Evolutionary conservation across 2,329 filamentous ascomycete genomes (phyloP), one percentile per base, ranked within the genome.

Genomic region (Onygena corvina): DNA sequence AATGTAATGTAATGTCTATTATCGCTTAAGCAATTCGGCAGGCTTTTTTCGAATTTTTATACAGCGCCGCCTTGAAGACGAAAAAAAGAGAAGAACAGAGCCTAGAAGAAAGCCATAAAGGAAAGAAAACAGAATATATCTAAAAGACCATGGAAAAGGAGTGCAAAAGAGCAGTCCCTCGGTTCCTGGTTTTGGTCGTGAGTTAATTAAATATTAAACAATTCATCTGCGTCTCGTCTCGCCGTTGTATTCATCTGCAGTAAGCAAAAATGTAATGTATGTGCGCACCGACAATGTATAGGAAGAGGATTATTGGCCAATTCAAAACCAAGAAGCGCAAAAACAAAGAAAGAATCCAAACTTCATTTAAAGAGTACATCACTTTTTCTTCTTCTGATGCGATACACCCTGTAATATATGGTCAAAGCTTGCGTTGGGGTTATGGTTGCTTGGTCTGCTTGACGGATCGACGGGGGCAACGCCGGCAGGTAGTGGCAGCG

Each of bases 341-440:
- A n/a, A 11, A 11, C 27, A 11, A 40, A 25, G 25, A 9, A 40
- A 25, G 25, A 40, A n/a, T 9, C 12, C 36, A 40, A 40, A 11
- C n/a, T 40, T 25, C 2, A 23, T 12, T 23, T 25, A 3, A 25
- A 6, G 18, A 25, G 9, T 23, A 11, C 7, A 3, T 40, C 36
- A 40, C 18, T 40, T 40, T 21, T 40, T 40, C 36, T 40, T 40
- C 36, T 38, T 38, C 11, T 8, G 36, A 4, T 40, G 18, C 18
- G 36, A 9, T 44, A 69, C 64, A 40, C 65, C 64, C 50, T 63
- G 66, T 46, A 73, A 56, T 48, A 73, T 73, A 46, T 70, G 66
- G 52, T 72, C 71, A 53, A 73, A 73, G 47, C 68, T 73, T 62
- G 72, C 68, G 47, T 67, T 68, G 7, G 71, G 71, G 53, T 73